phyloP scores from a whole-genome alignment of 768 basidiomycete species.

The Xerocomellus intermedius region DNA sequence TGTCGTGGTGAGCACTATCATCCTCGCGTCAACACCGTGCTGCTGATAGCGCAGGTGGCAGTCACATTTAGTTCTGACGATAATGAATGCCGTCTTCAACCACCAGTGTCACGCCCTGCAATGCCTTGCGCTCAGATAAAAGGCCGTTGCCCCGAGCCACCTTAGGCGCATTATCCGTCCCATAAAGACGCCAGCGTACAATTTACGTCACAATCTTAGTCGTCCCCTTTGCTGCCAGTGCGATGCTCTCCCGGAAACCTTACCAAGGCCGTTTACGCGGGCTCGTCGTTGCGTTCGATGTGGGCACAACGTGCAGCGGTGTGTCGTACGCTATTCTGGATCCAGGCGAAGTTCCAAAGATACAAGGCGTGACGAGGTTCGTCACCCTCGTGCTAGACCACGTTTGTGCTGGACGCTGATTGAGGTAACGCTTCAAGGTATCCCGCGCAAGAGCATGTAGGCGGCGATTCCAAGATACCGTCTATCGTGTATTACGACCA shows the following conservation, averaged over 20 bases:
- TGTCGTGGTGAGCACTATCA: conserved; percentile 4
- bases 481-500: conserved; percentile 47
- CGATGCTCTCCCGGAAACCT: conserved; percentile 36
- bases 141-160: conserved; percentile 2
- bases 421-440: conserved; percentile 22
- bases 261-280: conserved; percentile 38
- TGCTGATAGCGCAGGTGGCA: conserved; percentile 21
- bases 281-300: conserved; percentile 40
- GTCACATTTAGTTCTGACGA: too few species aligned
- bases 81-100: conserved; percentile 11
- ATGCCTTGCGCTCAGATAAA: conserved; percentile 19
- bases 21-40: conserved; percentile 10
- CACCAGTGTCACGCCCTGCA: background rate
- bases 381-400: conserved; percentile 14
- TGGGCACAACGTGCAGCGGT: conserved; percentile 43
- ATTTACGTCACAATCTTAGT: conserved; percentile 14
- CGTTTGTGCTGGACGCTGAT: conserved; percentile 5
- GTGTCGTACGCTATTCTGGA: conserved; percentile 43
- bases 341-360: conserved; percentile 37
- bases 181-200: background rate
- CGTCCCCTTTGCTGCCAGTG: background rate
- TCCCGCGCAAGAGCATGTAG: conserved; percentile 43
- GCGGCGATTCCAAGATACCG: conserved; percentile 49
- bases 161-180: background rate
- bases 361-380: conserved; percentile 35